Conservation (phyloP, 2,329 filamentous ascomycete species). For the Scorias spongiosa region DNA sequence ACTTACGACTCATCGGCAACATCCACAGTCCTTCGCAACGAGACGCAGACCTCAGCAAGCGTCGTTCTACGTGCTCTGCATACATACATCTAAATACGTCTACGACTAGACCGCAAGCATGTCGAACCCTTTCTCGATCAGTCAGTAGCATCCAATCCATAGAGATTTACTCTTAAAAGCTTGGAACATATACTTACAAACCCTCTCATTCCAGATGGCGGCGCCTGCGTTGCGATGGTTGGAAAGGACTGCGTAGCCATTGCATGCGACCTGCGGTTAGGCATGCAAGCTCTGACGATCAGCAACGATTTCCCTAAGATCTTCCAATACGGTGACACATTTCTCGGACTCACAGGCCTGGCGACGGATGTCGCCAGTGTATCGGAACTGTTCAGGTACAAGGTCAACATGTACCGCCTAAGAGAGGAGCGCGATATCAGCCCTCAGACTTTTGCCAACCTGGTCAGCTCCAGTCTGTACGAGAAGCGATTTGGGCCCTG, state of each 20-base stretch:
- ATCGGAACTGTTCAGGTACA: conserved; percentile 95
- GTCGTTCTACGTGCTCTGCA: too few species aligned
- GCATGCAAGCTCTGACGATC: conserved; percentile 88
- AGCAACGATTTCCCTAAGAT: conserved; percentile 99
- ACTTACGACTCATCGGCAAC: too few species aligned
- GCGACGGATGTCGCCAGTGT: conserved; percentile 93
- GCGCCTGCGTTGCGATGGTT: conserved; percentile 95
- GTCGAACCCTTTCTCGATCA: conserved; percentile 92
- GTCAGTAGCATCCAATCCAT: conserved; percentile 35
- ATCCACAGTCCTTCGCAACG: too few species aligned
- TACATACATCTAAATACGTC: background rate
- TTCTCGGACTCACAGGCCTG: conserved; percentile 88
- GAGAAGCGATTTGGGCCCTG: conserved; percentile 92
- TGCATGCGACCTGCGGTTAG: conserved; percentile 94
- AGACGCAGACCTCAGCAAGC: too few species aligned
- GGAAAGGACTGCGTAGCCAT: conserved; percentile 99
- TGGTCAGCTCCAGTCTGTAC: conserved; percentile 81
- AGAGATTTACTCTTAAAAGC: conserved; percentile 2
- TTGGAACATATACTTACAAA: background rate
- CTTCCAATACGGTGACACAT: conserved; percentile 92
- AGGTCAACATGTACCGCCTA: conserved; percentile 99
- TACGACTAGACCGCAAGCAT: conserved; percentile 24
- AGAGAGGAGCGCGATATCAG: conserved; percentile 95
- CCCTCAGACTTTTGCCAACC: conserved; percentile 88
- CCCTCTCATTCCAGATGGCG: conserved; percentile 47